Conservation (phyloP, 176 grass and related monocot species). For the Rhynchospora pubera region DNA sequence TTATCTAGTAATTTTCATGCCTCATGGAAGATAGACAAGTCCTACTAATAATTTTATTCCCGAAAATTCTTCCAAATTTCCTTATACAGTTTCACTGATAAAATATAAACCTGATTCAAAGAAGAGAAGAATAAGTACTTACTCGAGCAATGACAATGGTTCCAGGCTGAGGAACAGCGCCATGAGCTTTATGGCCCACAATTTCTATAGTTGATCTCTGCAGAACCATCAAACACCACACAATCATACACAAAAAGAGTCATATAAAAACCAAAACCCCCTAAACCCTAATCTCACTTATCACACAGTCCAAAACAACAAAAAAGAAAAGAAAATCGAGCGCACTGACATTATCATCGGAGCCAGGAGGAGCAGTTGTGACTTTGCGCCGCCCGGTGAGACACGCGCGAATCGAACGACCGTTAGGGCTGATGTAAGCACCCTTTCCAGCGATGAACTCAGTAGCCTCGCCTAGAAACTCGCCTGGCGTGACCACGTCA, state of each 20-base stretch:
- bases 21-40: too few species aligned
- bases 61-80: background rate
- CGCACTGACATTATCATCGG: constrained; percentile 41
- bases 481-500: constrained; percentile 58
- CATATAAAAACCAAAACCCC: background rate
- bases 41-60: background rate
- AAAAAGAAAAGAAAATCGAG: background rate
- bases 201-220: constrained; percentile 82
- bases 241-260: background rate
- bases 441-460: constrained; percentile 52
- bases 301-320: too few species aligned
- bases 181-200: constrained; percentile 74
- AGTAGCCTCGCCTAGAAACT: constrained; percentile 42
- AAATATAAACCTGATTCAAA: background rate
- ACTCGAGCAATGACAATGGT: constrained; percentile 67
- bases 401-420: constrained; percentile 51
- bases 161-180: constrained; percentile 73
- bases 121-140: constrained; percentile 17
- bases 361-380: constrained; percentile 41
- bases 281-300: constrained; percentile 25
- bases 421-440: constrained; percentile 56
- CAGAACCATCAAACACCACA: constrained; percentile 12
- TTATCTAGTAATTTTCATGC: too few species aligned
- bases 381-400: constrained; percentile 57
- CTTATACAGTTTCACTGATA: background rate